Percentiles rank a stretch among this genome's conserved stretches.
phyloP scores from a whole-genome alignment of 2,329 filamentous ascomycete species.

The Ascochyta lentis region DNA sequence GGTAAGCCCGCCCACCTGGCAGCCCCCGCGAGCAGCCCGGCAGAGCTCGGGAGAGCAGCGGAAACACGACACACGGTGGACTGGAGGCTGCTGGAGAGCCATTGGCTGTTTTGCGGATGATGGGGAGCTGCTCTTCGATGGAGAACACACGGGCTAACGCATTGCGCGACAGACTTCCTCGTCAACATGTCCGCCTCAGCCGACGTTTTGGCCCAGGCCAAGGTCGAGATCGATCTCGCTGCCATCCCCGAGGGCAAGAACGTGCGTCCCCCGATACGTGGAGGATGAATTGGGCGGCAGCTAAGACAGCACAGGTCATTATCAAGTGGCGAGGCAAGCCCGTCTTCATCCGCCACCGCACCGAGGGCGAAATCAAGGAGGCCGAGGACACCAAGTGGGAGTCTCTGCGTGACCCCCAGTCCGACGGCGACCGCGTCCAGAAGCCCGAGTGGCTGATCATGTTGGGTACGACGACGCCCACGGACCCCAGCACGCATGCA shows the following conservation, averaged over 20 bases:
- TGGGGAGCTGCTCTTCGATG: conserved; percentile 33
- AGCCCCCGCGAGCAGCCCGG: conserved; percentile 10
- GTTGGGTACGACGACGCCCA: conserved; percentile 72
- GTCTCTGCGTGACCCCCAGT: conserved; percentile 86
- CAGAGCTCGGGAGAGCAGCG: conserved; percentile 15
- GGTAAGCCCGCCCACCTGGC: conserved; percentile 65
- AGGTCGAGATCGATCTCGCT: conserved; percentile 95
- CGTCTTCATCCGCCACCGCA: conserved; percentile 99
- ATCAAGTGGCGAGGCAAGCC: conserved; percentile 99
- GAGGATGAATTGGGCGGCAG: conserved; percentile 1
- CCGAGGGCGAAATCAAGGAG: conserved; percentile 88
- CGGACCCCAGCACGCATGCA: neutral
- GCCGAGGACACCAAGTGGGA: conserved; percentile 87
- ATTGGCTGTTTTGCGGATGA: conserved; percentile 45
- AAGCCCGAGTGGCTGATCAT: conserved; percentile 99
- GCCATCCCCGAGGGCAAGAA: conserved; percentile 99
- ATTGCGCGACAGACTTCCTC: conserved; percentile 78
- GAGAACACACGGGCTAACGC: conserved; percentile 37
- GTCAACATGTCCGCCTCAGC: conserved; percentile 99
- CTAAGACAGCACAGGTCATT: conserved; percentile 71
- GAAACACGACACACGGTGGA: conserved; percentile 1
- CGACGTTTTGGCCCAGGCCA: conserved; percentile 98
- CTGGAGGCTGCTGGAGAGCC: conserved; percentile 22
- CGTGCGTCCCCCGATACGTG: conserved; percentile 62
- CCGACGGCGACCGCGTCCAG: conserved; percentile 92